Evolutionary conservation across 805 yeast species (phyloP).

Genomic region (Saturnispora zaruensis): DNA sequence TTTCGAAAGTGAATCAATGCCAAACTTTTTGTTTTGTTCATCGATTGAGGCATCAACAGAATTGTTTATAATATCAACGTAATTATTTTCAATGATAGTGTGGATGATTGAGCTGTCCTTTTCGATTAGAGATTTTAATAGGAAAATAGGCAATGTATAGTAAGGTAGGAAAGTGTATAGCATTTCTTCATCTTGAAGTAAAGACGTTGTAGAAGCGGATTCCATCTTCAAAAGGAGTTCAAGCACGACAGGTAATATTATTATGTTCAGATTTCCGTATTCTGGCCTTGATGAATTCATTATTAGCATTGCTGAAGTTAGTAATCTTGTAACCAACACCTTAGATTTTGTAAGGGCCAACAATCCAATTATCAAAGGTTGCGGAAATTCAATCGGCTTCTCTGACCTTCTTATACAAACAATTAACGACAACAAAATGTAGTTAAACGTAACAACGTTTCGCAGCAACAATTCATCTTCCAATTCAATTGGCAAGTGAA

Average conservation of each 20-base stretch:
- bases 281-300: neutral
- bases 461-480: conserved; percentile 2
- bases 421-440: neutral
- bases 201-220: neutral
- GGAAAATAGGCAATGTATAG: conserved; percentile 1
- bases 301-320: neutral
- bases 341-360: neutral
- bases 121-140: neutral
- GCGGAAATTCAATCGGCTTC: neutral
- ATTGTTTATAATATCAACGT: neutral
- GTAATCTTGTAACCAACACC: neutral
- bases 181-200: conserved; percentile 1
- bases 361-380: neutral
- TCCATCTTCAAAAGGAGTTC: neutral
- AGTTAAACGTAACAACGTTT: conserved; percentile 3
- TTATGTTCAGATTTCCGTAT: neutral
- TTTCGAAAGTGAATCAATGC: neutral
- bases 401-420: neutral
- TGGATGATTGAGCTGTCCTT: neutral
- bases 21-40: neutral
- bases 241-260: neutral
- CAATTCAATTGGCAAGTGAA: neutral
- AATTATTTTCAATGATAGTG: conserved; percentile 3
- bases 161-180: conserved; percentile 2
- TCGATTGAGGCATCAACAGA: neutral